Conservation (phyloP, 176 grass and related monocot genomes). For the Ampelocalamus luodianensis region DNA sequence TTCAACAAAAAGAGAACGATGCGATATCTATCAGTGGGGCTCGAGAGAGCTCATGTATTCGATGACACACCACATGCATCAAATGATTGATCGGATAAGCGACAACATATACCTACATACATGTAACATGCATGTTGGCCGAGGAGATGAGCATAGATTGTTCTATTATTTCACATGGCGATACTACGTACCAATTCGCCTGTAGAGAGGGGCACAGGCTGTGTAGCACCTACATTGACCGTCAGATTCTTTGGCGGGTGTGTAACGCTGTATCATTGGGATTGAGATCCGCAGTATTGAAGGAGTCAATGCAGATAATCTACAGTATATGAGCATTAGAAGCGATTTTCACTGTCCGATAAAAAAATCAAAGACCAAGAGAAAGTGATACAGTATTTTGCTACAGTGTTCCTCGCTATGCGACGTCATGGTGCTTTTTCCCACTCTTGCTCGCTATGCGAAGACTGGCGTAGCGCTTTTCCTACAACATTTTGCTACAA, state of each 20-base stretch:
- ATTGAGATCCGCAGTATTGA: too few relatives aligned
- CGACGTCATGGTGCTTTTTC: too few relatives aligned
- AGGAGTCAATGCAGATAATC: too few relatives aligned
- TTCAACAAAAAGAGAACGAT: background rate
- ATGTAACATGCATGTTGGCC: background rate
- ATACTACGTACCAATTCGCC: background rate
- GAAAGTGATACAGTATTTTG: too few relatives aligned
- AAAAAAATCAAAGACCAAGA: too few relatives aligned
- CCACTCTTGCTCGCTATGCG: too few relatives aligned
- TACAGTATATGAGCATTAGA: too few relatives aligned
- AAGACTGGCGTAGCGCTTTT: too few relatives aligned
- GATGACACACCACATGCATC: constrained; percentile 33
- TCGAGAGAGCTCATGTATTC: constrained; percentile 14
- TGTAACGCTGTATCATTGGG: background rate
- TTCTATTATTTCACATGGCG: constrained; percentile 51
- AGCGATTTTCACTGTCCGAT: too few relatives aligned
- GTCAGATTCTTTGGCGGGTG: constrained; percentile 29
- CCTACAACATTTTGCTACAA: too few relatives aligned
- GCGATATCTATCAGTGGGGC: background rate
- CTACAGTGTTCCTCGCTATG: too few relatives aligned
- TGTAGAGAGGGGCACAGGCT: background rate
- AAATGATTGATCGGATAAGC: constrained; percentile 46
- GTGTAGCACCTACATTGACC: constrained; percentile 34
- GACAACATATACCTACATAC: constrained; percentile 21
- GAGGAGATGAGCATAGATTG: background rate